Evolutionary conservation across 192 early-diverging fungal species (phyloP).

Genomic region (Podila epicladia): DNA sequence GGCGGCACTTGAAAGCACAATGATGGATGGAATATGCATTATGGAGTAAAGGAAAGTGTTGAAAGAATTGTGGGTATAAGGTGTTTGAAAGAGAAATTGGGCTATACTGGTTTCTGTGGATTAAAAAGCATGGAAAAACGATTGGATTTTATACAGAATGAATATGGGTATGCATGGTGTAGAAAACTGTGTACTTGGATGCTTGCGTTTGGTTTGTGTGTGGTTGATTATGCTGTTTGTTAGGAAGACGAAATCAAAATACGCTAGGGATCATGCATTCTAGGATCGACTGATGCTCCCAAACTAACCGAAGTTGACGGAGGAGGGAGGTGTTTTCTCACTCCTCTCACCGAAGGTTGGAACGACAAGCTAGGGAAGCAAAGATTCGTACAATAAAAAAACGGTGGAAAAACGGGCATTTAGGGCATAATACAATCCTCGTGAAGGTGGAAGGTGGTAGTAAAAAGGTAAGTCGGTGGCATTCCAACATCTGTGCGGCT

Average conservation of each 20-base stretch:
- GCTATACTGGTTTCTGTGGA: background rate
- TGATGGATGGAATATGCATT: slow-evolving; percentile 19
- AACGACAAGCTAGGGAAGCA: too few species aligned
- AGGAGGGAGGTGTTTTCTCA: too few species aligned
- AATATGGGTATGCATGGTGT: background rate
- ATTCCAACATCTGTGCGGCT: too few species aligned
- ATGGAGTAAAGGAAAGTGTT: background rate
- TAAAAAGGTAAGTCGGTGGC: too few species aligned
- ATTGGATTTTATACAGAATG: background rate
- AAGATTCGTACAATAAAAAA: too few species aligned
- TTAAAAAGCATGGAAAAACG: background rate
- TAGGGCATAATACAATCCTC: too few species aligned
- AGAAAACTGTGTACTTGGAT: background rate
- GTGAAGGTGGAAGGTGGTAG: too few species aligned
- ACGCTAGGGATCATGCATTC: background rate
- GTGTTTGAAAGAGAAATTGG: too few species aligned
- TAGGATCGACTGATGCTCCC: background rate
- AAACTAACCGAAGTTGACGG: too few species aligned
- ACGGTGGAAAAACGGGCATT: too few species aligned
- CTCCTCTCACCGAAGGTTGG: too few species aligned
- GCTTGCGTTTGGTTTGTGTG: background rate
- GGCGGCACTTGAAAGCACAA: slow-evolving; percentile 21
- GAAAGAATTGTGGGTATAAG: too few species aligned
- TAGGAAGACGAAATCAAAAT: background rate
- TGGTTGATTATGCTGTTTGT: background rate